Base-by-base conservation (phyloP, 768 basidiomycete genomes). In the Candolleomyces aberdarensis region DNA sequence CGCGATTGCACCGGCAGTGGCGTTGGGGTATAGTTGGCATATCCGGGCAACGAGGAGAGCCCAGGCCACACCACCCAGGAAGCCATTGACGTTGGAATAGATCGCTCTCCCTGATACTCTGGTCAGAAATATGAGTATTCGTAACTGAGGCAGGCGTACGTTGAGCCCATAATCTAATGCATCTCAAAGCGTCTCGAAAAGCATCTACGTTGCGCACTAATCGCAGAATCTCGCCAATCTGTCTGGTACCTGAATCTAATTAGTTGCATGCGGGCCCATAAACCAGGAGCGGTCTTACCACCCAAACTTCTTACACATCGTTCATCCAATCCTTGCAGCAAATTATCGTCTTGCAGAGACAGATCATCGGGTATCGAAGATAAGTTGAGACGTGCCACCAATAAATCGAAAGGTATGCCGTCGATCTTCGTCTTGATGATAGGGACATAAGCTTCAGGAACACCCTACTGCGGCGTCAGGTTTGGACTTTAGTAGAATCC, bases 1-100 rank as follows among this genome's bases (percentile, higher is more conserved):
- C 72, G 98, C 94, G 65, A 99, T 95, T 3, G 92, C 93, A 15
- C 95, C 94, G 13, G 96, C 94, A 61, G 88, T 87, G 8, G 94
- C 96, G 63, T 89, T 97, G 32, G 97, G 97, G 73, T 98, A 99
- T 58, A 99, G 76, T 70, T 99, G 97, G 77, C 97, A 99, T 82
- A 98, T 95, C 74, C 97, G 88, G 55, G 97, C 97, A n/a, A 98
- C 96, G 44, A 98, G 85, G 81, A 98, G 91, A 3, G 96, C 93
- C 97, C 97, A 99, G 31, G 96, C 96, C 1, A 98, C 96, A 69
- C 97, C 97, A 60, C 97, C 97, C 36, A 96, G 83, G 74, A 98
- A 99, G 19, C 96, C 97, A 67, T 94, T 94, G 11, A 98, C 94
- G 72, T 99, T 99, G 0, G 95, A 96, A 74, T 98, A 98, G 62